Percentiles rank a stretch among this genome's conserved stretches.
Evolutionary conservation across 2,329 filamentous ascomycete species (phyloP).

Genomic region (Epichloe coenophiala): DNA sequence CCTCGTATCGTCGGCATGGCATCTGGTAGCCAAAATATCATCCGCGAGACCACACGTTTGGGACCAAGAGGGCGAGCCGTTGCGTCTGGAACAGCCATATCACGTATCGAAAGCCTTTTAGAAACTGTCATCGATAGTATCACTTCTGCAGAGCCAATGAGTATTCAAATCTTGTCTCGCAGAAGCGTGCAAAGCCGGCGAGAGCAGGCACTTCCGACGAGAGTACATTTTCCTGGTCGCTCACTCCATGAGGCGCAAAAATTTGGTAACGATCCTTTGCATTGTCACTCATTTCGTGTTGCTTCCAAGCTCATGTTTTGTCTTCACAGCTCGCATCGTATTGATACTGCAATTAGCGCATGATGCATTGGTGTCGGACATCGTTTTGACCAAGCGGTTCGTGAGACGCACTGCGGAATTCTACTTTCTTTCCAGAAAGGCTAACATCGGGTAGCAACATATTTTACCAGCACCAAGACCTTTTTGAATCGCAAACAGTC

Average conservation of each 20-base stretch:
- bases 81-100: slow-evolving; percentile 3
- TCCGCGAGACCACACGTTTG: background rate
- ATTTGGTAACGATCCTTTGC: slow-evolving; percentile 28
- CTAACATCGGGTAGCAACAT: slow-evolving; percentile 39
- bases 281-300: background rate
- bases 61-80: background rate
- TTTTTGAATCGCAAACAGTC: slow-evolving; percentile 55
- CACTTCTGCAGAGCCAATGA: slow-evolving; percentile 12
- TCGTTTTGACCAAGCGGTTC: slow-evolving; percentile 48
- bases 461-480: slow-evolving; percentile 61
- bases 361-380: slow-evolving; percentile 41
- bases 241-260: slow-evolving; percentile 33
- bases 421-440: background rate
- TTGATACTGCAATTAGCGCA: slow-evolving; percentile 46
- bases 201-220: slow-evolving; percentile 1
- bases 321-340: slow-evolving; percentile 36
- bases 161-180: slow-evolving; percentile 14
- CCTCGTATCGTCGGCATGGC: background rate
- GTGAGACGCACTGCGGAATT: slow-evolving; percentile 2
- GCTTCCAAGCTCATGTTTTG: background rate
- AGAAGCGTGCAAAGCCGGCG: slow-evolving; percentile 7
- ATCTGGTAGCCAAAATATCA: background rate
- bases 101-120: slow-evolving; percentile 22
- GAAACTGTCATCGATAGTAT: slow-evolving; percentile 17
- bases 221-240: slow-evolving; percentile 33